A percentile compares a stretch with the other conserved stretches of the same genome.
These are phyloP conservation scores for Coriaria nepalensis DNA, from an alignment of 306 rosid species.

Conservation along the genomic window DNA sequence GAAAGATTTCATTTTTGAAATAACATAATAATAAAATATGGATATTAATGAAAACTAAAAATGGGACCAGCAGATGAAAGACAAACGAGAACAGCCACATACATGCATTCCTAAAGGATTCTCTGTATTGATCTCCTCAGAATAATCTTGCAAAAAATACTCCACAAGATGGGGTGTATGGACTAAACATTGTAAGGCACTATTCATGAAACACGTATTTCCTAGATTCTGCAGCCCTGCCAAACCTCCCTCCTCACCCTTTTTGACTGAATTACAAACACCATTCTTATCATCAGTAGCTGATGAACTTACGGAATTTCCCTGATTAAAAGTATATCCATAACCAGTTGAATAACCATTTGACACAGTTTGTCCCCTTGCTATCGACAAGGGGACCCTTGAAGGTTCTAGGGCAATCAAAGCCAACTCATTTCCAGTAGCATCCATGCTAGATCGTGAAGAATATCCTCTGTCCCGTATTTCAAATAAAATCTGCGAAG, in stretches of 20 bases:
- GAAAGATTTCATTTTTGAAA: not conserved
- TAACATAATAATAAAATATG: not conserved
- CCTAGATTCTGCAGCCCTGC: slow-evolving; percentile 97
- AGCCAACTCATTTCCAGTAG: slow-evolving; percentile 80
- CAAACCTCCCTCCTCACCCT: slow-evolving; percentile 72
- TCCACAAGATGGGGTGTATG: slow-evolving; percentile 81
- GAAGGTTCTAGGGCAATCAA: slow-evolving; percentile 82
- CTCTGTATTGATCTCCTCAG: slow-evolving; percentile 73
- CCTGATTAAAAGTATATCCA: slow-evolving; percentile 41
- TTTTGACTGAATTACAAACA: slow-evolving; percentile 23
- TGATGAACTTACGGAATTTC: slow-evolving; percentile 44
- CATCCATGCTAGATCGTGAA: slow-evolving; percentile 39
- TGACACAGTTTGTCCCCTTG: slow-evolving; percentile 81
- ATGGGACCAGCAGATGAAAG: slow-evolving; percentile 7
- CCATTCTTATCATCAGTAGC: slow-evolving; percentile 48
- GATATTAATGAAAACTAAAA: not conserved
- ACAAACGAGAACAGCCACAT: slow-evolving; percentile 24
- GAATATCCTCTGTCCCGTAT: slow-evolving; percentile 28
- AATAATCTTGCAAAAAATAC: slow-evolving; percentile 87
- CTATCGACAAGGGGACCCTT: slow-evolving; percentile 73
- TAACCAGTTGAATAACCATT: slow-evolving; percentile 69
- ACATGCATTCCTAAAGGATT: slow-evolving; percentile 98
- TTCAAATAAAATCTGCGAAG: slow-evolving; percentile 76
- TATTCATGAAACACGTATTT: slow-evolving; percentile 97
- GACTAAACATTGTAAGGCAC: slow-evolving; percentile 85